These are phyloP conservation scores for Dryas drummondii DNA, from an alignment of 306 rosid genomes.

Conservation along the genomic window DNA sequence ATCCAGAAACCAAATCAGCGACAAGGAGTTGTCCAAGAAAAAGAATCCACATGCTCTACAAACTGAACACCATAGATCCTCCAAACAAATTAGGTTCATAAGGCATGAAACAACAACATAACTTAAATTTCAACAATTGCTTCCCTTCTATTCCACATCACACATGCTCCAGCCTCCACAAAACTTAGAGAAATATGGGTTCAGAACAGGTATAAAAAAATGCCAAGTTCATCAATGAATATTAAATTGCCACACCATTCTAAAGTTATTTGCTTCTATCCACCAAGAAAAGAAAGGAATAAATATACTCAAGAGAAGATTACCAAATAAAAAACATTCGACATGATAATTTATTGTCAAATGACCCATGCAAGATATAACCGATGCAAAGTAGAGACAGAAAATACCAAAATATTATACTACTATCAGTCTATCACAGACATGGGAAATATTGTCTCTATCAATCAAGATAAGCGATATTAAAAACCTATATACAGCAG, in stretches of 20 bases:
- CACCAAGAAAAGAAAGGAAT: slow-evolving; percentile 15
- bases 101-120: slow-evolving; percentile 18
- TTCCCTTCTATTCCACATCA: slow-evolving; percentile 8
- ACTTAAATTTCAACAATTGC: neutral
- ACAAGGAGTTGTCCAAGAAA: slow-evolving; percentile 11
- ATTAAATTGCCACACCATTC: neutral
- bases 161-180: neutral
- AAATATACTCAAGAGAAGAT: neutral
- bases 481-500: slow-evolving; percentile 43
- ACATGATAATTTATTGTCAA: neutral
- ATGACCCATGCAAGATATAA: slow-evolving; percentile 3
- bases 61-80: slow-evolving; percentile 16
- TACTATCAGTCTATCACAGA: slow-evolving; percentile 1
- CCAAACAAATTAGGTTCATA: slow-evolving; percentile 21
- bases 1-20: slow-evolving; percentile 20
- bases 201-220: neutral
- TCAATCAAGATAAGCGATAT: slow-evolving; percentile 26
- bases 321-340: slow-evolving; percentile 13
- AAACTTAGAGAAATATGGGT: neutral
- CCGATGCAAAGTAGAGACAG: slow-evolving; percentile 3
- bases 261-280: slow-evolving; percentile 12
- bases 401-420: neutral
- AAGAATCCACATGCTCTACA: slow-evolving; percentile 1
- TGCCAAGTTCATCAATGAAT: neutral
- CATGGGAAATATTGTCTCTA: slow-evolving; percentile 17